Conservation (phyloP, 148 eudicot species). For the Diospyros lotus region DNA sequence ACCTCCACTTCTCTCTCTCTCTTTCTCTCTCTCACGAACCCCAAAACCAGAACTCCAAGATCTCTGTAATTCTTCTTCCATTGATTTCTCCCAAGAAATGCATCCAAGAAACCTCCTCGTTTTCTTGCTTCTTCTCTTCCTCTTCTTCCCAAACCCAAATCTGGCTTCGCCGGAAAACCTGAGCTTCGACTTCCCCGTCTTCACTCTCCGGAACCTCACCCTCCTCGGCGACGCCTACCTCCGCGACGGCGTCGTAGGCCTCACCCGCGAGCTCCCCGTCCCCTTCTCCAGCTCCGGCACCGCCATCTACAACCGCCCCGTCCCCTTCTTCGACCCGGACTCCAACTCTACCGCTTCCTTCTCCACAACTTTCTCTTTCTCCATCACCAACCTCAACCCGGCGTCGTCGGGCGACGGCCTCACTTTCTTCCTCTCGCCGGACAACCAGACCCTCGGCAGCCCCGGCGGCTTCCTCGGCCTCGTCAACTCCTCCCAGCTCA, state of each 20-base stretch:
- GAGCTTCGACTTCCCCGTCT: slow-evolving; percentile 46
- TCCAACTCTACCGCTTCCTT: slow-evolving; percentile 62
- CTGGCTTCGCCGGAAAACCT: slow-evolving; percentile 17
- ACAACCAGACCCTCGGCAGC: slow-evolving; percentile 54
- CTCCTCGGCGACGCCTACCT: slow-evolving; percentile 78
- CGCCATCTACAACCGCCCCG: slow-evolving; percentile 54
- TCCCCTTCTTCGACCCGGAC: slow-evolving; percentile 43
- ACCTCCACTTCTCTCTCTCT: slow-evolving; percentile 12
- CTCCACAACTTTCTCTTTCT: slow-evolving; percentile 64
- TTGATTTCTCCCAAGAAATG: slow-evolving; percentile 8
- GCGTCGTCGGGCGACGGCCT: slow-evolving; percentile 69
- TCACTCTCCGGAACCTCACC: slow-evolving; percentile 58
- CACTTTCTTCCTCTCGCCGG: slow-evolving; percentile 69
- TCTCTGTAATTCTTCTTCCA: not conserved
- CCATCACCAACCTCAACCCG: slow-evolving; percentile 49
- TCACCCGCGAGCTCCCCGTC: slow-evolving; percentile 54
- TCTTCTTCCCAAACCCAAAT: slow-evolving; percentile 14
- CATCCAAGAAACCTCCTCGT: slow-evolving; percentile 38
- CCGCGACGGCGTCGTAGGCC: slow-evolving; percentile 49
- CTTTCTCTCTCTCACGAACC: slow-evolving; percentile 3
- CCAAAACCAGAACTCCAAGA: slow-evolving; percentile 8
- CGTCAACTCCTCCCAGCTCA: slow-evolving; percentile 53
- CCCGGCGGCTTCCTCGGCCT: slow-evolving; percentile 83
- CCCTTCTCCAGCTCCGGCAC: slow-evolving; percentile 80
- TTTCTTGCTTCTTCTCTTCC: slow-evolving; percentile 19